A percentile compares a stretch with the other conserved stretches of the same genome.
These are phyloP conservation scores for Proliferodiscus dingleyae DNA, from an alignment of 2,329 filamentous ascomycete species.

Conservation along the genomic window DNA sequence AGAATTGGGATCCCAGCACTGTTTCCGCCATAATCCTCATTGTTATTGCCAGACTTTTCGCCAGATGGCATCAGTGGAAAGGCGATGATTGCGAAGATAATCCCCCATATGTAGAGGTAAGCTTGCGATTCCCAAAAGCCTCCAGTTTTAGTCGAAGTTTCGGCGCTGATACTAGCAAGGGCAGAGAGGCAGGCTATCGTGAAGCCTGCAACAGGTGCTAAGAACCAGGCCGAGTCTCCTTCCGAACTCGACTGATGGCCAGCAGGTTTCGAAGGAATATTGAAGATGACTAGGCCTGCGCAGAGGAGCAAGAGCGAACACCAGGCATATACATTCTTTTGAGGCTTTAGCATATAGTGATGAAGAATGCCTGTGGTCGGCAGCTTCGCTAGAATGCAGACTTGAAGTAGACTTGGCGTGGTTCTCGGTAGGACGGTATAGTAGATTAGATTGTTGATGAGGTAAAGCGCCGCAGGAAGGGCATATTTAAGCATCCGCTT, in stretches of 20 bases:
- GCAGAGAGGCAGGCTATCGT: constrained; percentile 19
- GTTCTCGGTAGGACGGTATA: constrained; percentile 20
- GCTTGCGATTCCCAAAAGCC: constrained; percentile 21
- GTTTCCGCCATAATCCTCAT: not conserved
- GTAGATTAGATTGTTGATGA: constrained; percentile 22
- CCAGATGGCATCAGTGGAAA: constrained; percentile 3
- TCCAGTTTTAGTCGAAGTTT: constrained; percentile 21
- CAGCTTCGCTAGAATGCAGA: constrained; percentile 21
- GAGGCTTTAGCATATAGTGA: constrained; percentile 20
- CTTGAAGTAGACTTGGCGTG: constrained; percentile 19
- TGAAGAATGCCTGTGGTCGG: constrained; percentile 22
- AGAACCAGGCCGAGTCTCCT: constrained; percentile 10
- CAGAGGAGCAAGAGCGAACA: constrained; percentile 15
- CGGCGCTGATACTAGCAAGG: constrained; percentile 19
- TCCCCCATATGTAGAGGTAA: constrained; percentile 20
- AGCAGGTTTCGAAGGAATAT: constrained; percentile 3
- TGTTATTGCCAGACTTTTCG: not conserved
- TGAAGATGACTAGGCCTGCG: constrained; percentile 21
- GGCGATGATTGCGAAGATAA: constrained; percentile 12
- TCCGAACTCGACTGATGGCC: not conserved
- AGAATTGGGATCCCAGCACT: not conserved
- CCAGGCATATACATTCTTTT: constrained; percentile 18
- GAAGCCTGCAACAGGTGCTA: constrained; percentile 18
- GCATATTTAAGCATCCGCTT: constrained; percentile 16
- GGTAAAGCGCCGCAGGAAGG: constrained; percentile 19